Evolutionary conservation across 108 stramenopile genomes (phyloP), one percentile per base, ranked within the genome.

Genomic region (Cylindrotheca fusiformis): DNA sequence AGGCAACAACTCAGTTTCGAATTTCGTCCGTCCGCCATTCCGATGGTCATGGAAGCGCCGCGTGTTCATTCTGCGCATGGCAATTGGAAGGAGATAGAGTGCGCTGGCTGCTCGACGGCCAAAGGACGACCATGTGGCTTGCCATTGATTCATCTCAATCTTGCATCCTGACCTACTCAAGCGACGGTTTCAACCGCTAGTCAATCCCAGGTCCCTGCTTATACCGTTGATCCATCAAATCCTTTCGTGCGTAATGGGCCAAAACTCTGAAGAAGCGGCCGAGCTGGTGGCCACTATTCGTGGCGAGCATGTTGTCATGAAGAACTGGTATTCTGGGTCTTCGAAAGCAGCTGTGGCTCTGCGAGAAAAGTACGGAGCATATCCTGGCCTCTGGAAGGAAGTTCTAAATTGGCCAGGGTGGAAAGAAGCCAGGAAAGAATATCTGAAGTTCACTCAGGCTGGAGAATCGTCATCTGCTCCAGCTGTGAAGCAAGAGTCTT

Each of bases 341-440:
- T 60, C 71, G 27, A 36, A 46, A 2, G 55, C 73, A 2, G 72
- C 71, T 1, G 31, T 30, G 4, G 68, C 56, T 2, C 52, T 93
- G 3, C 71, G 85, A 24, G 28, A 58, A 22, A 82, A 75, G 53
- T 77, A 86, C 60, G 92, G 92, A 3, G 52, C 67, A 3, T 90
- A 88, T 74, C 92, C 92, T 28, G 58, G 68, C 19, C 78, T 93
- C 32, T 90, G 86, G 86, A 83, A 84, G 62, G 92, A 93, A 77
- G 80, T 93, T 23, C 46, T 90, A 50, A 84, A 82, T 54, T 93
- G 92, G 92, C 75, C 64, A 2, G 92, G 92, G 50, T 93, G 92
- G 92, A 90, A 84, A 71, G 88, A 90, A 45, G 78, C 83, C 25
- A 60, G 87, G 20, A 72, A 75, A 48, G 78, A 75, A 18, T 86